A percentile compares a stretch with the other conserved stretches of the same genome.
Evolutionary conservation across 495 filamentous ascomycete genomes (phyloP).

Genomic region (Tuber magnatum): DNA sequence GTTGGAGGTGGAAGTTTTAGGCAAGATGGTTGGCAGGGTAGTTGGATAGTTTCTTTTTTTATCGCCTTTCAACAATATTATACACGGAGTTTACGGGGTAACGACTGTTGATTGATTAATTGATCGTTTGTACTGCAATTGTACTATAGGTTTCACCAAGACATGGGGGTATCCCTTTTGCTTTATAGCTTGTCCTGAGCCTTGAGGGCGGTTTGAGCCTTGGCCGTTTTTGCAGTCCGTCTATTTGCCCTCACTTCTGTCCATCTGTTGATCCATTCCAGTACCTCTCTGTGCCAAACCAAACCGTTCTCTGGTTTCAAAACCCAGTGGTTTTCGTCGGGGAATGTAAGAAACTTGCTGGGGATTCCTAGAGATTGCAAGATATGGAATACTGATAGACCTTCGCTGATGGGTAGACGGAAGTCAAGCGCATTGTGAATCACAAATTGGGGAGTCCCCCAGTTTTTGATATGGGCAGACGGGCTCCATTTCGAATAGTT

Average conservation of each 20-base stretch:
- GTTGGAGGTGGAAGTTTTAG: conserved; percentile 58
- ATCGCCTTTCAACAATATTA: background rate
- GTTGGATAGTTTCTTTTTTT: conserved; percentile 41
- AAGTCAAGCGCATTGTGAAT: conserved; percentile 93
- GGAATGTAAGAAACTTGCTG: conserved; percentile 72
- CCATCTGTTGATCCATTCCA: conserved; percentile 81
- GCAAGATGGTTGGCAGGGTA: conserved; percentile 66
- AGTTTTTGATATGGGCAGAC: conserved; percentile 56
- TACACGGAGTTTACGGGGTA: background rate
- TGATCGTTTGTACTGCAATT: background rate
- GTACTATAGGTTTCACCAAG: background rate
- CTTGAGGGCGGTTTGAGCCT: background rate
- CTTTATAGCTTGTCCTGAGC: background rate
- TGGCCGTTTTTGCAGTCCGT: background rate
- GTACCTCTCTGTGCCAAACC: conserved; percentile 81
- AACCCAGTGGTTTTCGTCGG: conserved; percentile 80
- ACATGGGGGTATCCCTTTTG: background rate
- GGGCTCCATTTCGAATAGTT: conserved; percentile 82
- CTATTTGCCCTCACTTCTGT: conserved; percentile 4
- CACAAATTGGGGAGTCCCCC: conserved; percentile 75
- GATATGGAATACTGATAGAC: conserved; percentile 79
- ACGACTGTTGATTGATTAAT: background rate
- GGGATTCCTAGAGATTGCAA: conserved; percentile 66
- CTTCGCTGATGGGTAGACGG: conserved; percentile 73
- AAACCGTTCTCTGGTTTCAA: conserved; percentile 84